Percentiles rank a stretch among this genome's conserved stretches.
Conservation (phyloP, 352 stramenopile species). For the Hyaloperonospora brassicae region DNA sequence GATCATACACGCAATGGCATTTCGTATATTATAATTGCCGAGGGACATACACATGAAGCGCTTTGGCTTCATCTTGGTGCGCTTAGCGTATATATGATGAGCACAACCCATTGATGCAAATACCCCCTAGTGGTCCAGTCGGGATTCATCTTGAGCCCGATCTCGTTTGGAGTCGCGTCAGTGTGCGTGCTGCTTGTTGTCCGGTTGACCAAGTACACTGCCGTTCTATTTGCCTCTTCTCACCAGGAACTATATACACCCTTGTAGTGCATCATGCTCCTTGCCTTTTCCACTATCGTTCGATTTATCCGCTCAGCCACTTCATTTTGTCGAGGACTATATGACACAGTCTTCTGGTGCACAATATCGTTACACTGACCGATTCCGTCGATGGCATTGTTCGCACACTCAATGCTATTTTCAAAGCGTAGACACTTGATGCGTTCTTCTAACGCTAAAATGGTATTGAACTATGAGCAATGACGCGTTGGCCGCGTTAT, state of each 20-base stretch:
- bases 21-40: not conserved
- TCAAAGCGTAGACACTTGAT: conserved; percentile 15
- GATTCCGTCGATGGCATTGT: conserved; percentile 7
- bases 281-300: conserved; percentile 19
- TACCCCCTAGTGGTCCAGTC: conserved; percentile 18
- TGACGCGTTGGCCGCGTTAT: too few species aligned
- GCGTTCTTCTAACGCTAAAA: conserved; percentile 5
- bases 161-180: conserved; percentile 16
- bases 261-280: conserved; percentile 24
- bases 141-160: conserved; percentile 13
- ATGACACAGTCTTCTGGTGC: conserved; percentile 5
- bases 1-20: conserved; percentile 12
- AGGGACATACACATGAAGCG: not conserved
- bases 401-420: conserved; percentile 22
- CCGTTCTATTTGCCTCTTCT: conserved; percentile 22
- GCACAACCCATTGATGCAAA: conserved; percentile 24
- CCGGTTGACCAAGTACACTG: conserved; percentile 6
- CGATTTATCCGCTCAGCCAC: conserved; percentile 19
- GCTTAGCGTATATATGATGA: conserved; percentile 13
- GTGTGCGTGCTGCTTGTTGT: not conserved
- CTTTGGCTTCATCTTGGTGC: not conserved
- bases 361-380: conserved; percentile 1
- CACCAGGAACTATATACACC: conserved; percentile 20
- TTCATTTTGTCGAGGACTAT: conserved; percentile 16
- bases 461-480: not conserved